Evolutionary conservation across 371 early-diverging fungal genomes (phyloP), one percentile per base, ranked within the genome.

Genomic region (Encephalitozoon romaleae): DNA sequence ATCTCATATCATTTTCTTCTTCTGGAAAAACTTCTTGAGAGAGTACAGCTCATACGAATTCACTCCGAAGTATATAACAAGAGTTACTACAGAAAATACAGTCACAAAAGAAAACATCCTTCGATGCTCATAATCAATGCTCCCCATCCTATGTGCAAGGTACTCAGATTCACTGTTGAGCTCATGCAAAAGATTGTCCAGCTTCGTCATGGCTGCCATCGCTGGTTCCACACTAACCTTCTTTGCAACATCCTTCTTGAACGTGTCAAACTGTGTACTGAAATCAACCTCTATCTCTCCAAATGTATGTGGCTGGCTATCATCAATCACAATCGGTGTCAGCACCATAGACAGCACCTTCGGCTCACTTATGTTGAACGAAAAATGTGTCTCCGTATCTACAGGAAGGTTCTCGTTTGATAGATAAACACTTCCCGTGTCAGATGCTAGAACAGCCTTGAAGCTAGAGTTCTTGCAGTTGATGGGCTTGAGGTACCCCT

Each of bases 1-100:
- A 47, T 47, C 64, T 73, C 69, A 82, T 52, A 83, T 81, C 66
- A 81, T 67, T 70, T 86, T 86, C 83, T 86, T 86, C 65, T 78
- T 81, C 63, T 82, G 82, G 26, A 86, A 77, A 76, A 83, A 86
- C 55, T 72, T 80, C 54, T 79, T 83, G 68, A 86, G 76, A 4
- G 67, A 68, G 26, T 72, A 34, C 39, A 83, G 55, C 59, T 84
- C 78, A 47, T 82, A 78, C 5, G 71, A 55, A 43, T 84, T 77
- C 38, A 81, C 77, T n/a, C 43, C 74, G 5, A 78, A 67, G 72
- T 83, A 82, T 18, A 75, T 72, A 34, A 79, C 25, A 18, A 86
- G 74, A 51, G 78, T 76, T 39, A 81, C 12, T 6, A 84, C 63
- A 32, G 78, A 76, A 34, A 84, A 76, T 39, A 77, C 47, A 4